Percentiles rank a stretch among this genome's conserved stretches.
phyloP scores from a whole-genome alignment of 2,329 filamentous ascomycete species.

The Ophiostoma sp. region DNA sequence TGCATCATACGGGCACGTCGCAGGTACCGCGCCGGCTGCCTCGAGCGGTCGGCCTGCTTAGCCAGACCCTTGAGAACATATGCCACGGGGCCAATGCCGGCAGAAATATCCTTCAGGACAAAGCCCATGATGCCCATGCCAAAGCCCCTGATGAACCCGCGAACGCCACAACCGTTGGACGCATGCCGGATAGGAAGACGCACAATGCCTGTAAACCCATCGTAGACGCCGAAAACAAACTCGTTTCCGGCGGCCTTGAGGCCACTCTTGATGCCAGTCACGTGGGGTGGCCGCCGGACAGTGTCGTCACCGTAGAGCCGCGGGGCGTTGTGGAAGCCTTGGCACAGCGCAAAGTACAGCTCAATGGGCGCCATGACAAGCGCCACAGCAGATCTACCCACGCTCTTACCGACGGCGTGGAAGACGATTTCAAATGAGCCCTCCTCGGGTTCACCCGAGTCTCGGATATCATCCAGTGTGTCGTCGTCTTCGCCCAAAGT shows the following conservation, averaged over 20 bases:
- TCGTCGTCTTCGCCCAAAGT: conserved; percentile 27
- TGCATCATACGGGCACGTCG: conserved; percentile 55
- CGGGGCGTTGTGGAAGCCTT: conserved; percentile 67
- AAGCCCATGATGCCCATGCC: conserved; percentile 60
- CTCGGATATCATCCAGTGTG: conserved; percentile 16
- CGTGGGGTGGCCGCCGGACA: conserved; percentile 56
- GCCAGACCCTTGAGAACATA: conserved; percentile 60
- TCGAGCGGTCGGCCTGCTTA: conserved; percentile 52
- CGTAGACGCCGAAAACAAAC: conserved; percentile 58
- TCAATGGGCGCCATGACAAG: conserved; percentile 55
- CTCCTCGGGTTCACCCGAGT: conserved; percentile 23
- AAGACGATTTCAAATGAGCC: conserved; percentile 40
- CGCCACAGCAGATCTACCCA: conserved; percentile 47
- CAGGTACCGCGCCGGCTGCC: conserved; percentile 49
- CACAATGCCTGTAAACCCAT: conserved; percentile 59
- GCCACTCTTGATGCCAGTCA: conserved; percentile 61
- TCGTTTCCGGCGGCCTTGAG: conserved; percentile 56
- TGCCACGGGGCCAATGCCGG: conserved; percentile 54
- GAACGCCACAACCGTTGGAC: conserved; percentile 43
- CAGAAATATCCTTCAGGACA: conserved; percentile 59
- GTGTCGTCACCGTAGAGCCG: conserved; percentile 65
- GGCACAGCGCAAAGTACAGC: conserved; percentile 55
- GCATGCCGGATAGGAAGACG: conserved; percentile 54
- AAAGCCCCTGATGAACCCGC: conserved; percentile 47
- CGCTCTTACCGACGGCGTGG: conserved; percentile 47